Base-by-base conservation (phyloP, 805 yeast species). In the Candida piceae region DNA sequence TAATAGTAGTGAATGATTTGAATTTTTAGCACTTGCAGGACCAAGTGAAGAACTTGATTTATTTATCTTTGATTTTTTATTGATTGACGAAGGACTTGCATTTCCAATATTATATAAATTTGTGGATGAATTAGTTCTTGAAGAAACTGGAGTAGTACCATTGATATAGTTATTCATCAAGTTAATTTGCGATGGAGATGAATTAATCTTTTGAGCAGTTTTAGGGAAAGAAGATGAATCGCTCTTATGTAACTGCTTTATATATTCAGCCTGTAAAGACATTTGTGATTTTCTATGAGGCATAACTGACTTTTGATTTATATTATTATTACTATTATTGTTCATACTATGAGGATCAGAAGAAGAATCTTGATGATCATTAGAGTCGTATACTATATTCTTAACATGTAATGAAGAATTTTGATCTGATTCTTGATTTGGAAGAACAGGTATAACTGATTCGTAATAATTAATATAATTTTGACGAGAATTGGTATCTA, bases 201-300 rank as follows among this genome's bases (percentile, higher is more conserved):
- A 57, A 20, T 45, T 46, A 10, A 40, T 48, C 19, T 43, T 42
- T 8, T 50, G 50, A 5, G 57, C 39, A n/a, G 59, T 45, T 20
- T 41, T 46, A 4, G 65, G 65, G 46, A 56, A 59, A 4, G 54
- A 48, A 5, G 63, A 52, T 6, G 62, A 50, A 36, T 60, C 65
- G 31, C 46, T 49, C 40, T 44, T 46, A 34, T 58, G 51, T n/a
- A 60, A 35, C 27, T 49, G 55, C 24, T 48, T 48, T 17, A 55
- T 51, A 35, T 49, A 57, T 7, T 57, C 58, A 12, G 39, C 42
- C 19, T 42, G 44, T 25, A 48, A 29, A 7, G 55, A 50, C 31
- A 42, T 9, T 16, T 42, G 48, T 8, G 55, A 50, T 28, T 40
- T 44, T 18, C 33, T 40, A n/a, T 36, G 30, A 15, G 42, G 34